A percentile compares a stretch with the other conserved stretches of the same genome.
Conservation (phyloP, 371 early-diverging fungal species). For the Thermomucor indicae-seudaticae region DNA sequence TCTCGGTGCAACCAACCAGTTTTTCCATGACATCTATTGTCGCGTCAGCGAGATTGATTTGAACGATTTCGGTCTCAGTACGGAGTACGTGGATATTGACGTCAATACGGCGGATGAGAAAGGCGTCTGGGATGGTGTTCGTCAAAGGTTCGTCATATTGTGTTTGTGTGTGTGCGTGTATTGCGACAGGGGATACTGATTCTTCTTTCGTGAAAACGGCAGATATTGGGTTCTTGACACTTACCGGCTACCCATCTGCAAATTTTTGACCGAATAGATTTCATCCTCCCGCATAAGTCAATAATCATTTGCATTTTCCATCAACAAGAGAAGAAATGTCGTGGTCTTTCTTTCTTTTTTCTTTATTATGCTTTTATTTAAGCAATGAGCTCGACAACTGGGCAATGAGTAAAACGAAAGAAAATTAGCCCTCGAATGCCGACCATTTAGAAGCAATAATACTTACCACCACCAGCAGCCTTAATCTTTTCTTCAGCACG, state of each 20-base stretch:
- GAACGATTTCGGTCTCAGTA: slow-evolving; percentile 69
- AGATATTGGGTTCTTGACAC: slow-evolving; percentile 76
- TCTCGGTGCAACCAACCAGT: slow-evolving; percentile 85
- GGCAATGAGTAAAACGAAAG: not conserved
- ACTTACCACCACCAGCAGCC: slow-evolving; percentile 90
- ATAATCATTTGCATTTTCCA: not conserved
- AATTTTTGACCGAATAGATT: slow-evolving; percentile 25
- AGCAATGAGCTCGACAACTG: slow-evolving; percentile 50
- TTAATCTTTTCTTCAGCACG: slow-evolving; percentile 99
- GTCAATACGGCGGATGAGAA: slow-evolving; percentile 75
- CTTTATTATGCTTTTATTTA: slow-evolving; percentile 14
- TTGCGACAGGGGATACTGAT: too few species aligned
- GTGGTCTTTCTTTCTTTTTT: not conserved
- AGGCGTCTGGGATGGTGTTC: slow-evolving; percentile 83
- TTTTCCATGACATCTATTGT: slow-evolving; percentile 95
- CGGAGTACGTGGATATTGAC: slow-evolving; percentile 67
- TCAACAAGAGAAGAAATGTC: not conserved
- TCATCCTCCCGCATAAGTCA: too few species aligned
- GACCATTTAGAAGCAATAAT: not conserved
- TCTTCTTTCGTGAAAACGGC: not conserved
- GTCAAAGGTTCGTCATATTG: slow-evolving; percentile 53
- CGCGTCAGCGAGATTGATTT: slow-evolving; percentile 81
- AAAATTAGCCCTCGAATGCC: not conserved
- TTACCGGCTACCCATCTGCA: slow-evolving; percentile 77
- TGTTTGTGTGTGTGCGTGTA: not conserved